Evolutionary conservation across 2,329 filamentous ascomycete species (phyloP).

Genomic region (Capronia epimyces): DNA sequence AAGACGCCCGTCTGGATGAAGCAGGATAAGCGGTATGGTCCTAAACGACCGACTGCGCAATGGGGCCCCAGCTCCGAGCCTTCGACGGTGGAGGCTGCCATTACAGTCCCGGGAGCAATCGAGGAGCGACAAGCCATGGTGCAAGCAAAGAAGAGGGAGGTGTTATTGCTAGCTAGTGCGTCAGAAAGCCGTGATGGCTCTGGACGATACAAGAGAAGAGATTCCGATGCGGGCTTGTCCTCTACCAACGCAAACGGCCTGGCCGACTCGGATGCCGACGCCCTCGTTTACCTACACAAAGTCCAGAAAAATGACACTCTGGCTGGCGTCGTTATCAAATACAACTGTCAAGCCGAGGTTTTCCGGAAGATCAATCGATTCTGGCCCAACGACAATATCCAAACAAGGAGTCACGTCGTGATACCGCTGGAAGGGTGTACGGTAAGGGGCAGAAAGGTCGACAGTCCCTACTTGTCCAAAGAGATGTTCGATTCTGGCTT

Average conservation of each 20-base stretch:
- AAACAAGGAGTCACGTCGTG: slow-evolving; percentile 72
- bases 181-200: slow-evolving; percentile 35
- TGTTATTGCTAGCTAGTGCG: slow-evolving; percentile 41
- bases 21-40: slow-evolving; percentile 33
- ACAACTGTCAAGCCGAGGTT: slow-evolving; percentile 75
- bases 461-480: slow-evolving; percentile 22
- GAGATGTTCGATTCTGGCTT: slow-evolving; percentile 17
- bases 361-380: slow-evolving; percentile 85
- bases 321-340: slow-evolving; percentile 83
- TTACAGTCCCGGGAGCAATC: slow-evolving; percentile 33
- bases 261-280: slow-evolving; percentile 54
- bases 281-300: slow-evolving; percentile 84
- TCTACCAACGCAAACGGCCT: slow-evolving; percentile 20
- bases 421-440: slow-evolving; percentile 87
- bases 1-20: slow-evolving; percentile 24
- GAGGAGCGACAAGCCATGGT: slow-evolving; percentile 44
- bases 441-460: slow-evolving; percentile 50
- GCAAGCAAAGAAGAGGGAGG: slow-evolving; percentile 46
- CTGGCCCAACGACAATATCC: slow-evolving; percentile 89
- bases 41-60: slow-evolving; percentile 19
- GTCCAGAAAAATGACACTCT: slow-evolving; percentile 80
- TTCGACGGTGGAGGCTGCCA: background rate
- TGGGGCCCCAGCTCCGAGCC: slow-evolving; percentile 40
- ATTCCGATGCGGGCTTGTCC: slow-evolving; percentile 37
- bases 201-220: slow-evolving; percentile 43